A percentile compares a stretch with the other conserved stretches of the same genome.
These are phyloP conservation scores for Ruellia speciosa DNA, from an alignment of 305 asterid species.

Conservation along the genomic window DNA sequence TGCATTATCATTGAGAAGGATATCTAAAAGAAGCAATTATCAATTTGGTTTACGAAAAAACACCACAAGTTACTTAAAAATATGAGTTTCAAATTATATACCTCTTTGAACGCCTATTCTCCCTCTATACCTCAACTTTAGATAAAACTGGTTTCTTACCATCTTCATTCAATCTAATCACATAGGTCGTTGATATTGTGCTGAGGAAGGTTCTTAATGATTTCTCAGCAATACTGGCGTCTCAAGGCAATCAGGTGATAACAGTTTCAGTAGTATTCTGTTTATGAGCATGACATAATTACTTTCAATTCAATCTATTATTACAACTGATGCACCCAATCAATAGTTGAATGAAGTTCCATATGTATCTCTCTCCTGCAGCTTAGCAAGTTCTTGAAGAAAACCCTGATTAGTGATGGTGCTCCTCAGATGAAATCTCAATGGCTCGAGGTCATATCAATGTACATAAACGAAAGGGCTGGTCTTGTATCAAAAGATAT, in stretches of 20 bases:
- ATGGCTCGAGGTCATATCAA: slow-evolving; percentile 52
- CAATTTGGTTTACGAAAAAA: slow-evolving; percentile 3
- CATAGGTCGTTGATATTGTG: slow-evolving; percentile 62
- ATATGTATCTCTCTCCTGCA: slow-evolving; percentile 28
- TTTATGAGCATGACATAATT: slow-evolving; percentile 8
- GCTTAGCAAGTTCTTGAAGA: slow-evolving; percentile 69
- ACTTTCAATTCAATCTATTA: slow-evolving; percentile 11
- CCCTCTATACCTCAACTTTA: not conserved
- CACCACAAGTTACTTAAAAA: not conserved
- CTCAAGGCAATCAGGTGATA: slow-evolving; percentile 77
- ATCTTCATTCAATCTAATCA: slow-evolving; percentile 22
- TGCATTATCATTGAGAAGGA: slow-evolving; percentile 4
- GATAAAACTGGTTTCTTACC: not conserved
- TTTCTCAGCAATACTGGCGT: slow-evolving; percentile 54
- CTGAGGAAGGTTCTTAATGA: slow-evolving; percentile 70
- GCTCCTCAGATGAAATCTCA: slow-evolving; percentile 43
- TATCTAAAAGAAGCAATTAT: not conserved
- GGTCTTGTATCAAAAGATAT: slow-evolving; percentile 53
- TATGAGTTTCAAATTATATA: not conserved
- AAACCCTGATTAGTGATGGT: slow-evolving; percentile 40
- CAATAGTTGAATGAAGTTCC: slow-evolving; percentile 14
- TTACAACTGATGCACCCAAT: slow-evolving; percentile 12
- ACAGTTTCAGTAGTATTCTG: not conserved
- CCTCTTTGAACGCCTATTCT: not conserved
- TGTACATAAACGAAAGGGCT: slow-evolving; percentile 54